Percentiles rank a stretch among this genome's conserved stretches.
Conservation (phyloP, 805 yeast genomes). For the Cyberlindnera lachancei region DNA sequence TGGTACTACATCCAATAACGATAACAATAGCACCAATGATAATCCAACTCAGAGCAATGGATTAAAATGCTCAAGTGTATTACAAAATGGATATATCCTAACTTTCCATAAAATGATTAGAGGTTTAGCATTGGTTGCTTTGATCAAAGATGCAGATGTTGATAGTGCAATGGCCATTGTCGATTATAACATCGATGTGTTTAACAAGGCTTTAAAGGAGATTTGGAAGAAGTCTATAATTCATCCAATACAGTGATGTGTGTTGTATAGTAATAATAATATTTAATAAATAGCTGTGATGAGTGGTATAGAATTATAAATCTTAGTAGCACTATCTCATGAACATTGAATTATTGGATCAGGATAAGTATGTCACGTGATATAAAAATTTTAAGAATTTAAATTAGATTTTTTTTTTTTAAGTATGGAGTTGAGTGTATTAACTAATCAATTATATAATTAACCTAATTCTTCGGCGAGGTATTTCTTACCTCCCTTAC, state of each 20-base stretch:
- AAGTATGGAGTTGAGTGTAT: no score
- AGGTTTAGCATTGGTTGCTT: conserved; percentile 85
- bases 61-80: conserved; percentile 62
- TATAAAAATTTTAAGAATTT: no score
- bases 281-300: not conserved
- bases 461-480: no score
- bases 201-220: conserved; percentile 67
- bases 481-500: no score
- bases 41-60: no score
- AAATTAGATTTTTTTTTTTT: no score
- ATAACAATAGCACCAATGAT: no score
- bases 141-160: conserved; percentile 47
- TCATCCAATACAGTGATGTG: not conserved
- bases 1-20: conserved; percentile 8
- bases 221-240: conserved; percentile 36
- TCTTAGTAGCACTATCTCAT: not conserved
- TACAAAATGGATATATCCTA: conserved; percentile 78
- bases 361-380: no score
- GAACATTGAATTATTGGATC: no score
- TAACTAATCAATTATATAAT: no score
- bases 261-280: not conserved
- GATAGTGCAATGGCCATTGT: conserved; percentile 55
- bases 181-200: conserved; percentile 81
- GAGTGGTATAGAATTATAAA: not conserved
- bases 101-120: conserved; percentile 88